These are phyloP conservation scores for Cordia subcordata DNA, from an alignment of 257 asterid species.

Conservation along the genomic window DNA sequence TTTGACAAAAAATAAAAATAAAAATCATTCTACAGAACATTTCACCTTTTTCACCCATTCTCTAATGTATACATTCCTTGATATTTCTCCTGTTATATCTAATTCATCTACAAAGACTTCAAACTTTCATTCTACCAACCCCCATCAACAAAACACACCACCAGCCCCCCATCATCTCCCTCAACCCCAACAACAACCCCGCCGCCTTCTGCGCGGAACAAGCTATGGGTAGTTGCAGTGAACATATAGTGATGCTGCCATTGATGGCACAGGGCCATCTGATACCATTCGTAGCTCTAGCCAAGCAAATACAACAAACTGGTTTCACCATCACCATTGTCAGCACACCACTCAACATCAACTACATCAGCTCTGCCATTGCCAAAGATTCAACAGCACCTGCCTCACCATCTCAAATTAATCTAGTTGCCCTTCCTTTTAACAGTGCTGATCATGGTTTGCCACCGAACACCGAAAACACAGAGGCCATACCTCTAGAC, in stretches of 20 bases:
- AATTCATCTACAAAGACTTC: too few species aligned
- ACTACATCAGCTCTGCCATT: slow-evolving; percentile 43
- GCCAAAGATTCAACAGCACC: slow-evolving; percentile 8
- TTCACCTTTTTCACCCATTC: too few species aligned
- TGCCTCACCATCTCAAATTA: slow-evolving; percentile 20
- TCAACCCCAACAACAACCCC: too few species aligned
- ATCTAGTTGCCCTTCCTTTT: slow-evolving; percentile 48
- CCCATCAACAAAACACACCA: neutral
- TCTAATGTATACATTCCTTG: too few species aligned
- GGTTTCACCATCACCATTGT: slow-evolving; percentile 19
- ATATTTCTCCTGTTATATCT: too few species aligned
- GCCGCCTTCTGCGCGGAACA: neutral
- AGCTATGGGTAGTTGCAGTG: slow-evolving; percentile 8
- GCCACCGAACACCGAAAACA: slow-evolving; percentile 73
- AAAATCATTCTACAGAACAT: too few species aligned
- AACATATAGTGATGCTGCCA: slow-evolving; percentile 27
- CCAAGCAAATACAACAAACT: slow-evolving; percentile 15
- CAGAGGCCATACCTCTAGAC: slow-evolving; percentile 53
- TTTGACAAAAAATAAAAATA: too few species aligned
- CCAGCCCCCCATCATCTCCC: neutral
- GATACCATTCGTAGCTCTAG: slow-evolving; percentile 29
- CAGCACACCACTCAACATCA: slow-evolving; percentile 28
- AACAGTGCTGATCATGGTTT: slow-evolving; percentile 47
- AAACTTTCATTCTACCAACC: too few species aligned
- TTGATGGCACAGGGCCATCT: slow-evolving; percentile 35